Conservation (phyloP, 371 early-diverging fungal species). For the Mucor lusitanicus region DNA sequence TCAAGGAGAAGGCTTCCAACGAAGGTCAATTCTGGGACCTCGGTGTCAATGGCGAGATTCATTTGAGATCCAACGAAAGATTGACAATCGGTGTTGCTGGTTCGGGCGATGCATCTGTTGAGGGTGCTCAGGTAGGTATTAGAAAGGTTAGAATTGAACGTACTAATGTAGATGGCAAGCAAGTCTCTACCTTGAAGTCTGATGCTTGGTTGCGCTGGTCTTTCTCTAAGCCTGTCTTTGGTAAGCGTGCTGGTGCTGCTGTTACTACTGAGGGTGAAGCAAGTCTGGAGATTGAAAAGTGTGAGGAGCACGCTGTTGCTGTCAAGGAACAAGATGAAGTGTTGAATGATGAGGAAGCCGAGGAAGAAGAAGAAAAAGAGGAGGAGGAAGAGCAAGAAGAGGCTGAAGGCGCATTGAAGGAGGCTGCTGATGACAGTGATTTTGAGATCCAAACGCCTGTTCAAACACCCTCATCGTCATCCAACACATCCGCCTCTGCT, state of each 20-base stretch:
- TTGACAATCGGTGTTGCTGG: slow-evolving; percentile 34
- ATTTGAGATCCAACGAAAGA: slow-evolving; percentile 35
- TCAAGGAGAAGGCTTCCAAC: slow-evolving; percentile 24
- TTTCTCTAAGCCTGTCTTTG: slow-evolving; percentile 44
- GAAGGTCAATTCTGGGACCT: slow-evolving; percentile 49
- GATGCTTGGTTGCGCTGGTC: slow-evolving; percentile 44
- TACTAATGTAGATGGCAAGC: slow-evolving; percentile 26
- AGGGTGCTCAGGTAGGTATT: slow-evolving; percentile 45
- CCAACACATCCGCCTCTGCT: slow-evolving; percentile 4
- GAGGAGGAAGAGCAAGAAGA: slow-evolving; percentile 18
- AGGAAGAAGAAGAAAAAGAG: slow-evolving; percentile 25
- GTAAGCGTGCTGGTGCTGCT: slow-evolving; percentile 16
- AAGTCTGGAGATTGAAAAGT: slow-evolving; percentile 23
- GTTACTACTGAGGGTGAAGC: slow-evolving; percentile 2
- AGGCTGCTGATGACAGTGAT: slow-evolving; percentile 10
- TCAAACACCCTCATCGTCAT: slow-evolving; percentile 25
- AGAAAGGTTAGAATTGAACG: slow-evolving; percentile 23
- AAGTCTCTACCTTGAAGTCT: slow-evolving; percentile 27
- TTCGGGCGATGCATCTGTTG: slow-evolving; percentile 25
- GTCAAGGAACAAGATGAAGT: slow-evolving; percentile 35
- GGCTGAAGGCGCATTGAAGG: slow-evolving; percentile 14
- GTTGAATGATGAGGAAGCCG: slow-evolving; percentile 29
- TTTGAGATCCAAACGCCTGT: slow-evolving; percentile 19
- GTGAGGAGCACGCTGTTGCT: slow-evolving; percentile 27
- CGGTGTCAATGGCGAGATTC: slow-evolving; percentile 44